Base-by-base conservation (phyloP, 2,329 filamentous ascomycete genomes). In the Myriosclerotinia duriaeana region DNA sequence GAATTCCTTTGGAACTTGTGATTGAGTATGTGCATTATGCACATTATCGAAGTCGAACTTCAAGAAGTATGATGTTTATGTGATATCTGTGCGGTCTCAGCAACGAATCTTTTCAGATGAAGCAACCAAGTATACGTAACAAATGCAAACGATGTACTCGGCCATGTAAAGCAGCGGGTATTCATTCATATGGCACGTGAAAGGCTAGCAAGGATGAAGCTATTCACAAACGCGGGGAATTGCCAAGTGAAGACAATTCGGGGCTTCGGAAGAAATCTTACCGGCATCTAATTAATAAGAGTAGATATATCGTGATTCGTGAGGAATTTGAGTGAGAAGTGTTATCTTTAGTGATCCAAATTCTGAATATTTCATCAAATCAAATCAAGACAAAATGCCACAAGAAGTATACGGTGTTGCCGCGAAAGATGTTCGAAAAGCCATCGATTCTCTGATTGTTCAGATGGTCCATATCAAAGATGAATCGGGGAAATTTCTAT, bases 391-490 rank as follows among this genome's bases (percentile, higher is more conserved):
- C 38, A 55, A 64, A 36, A 70, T 70, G 68, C 61, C 68, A 26
- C 60, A 54, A 46, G 55, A 64, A 42, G 42, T 53, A 3, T 38
- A 83, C 69, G 81, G 81, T 61, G 77, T 85, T 75, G 79, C 80
- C 68, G 77, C 81, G 26, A 76, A 75, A 69, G 78, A 83, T 66
- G 76, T 85, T 68, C 82, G 85, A 74, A 77, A 76, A 70, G 82
- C 65, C 12, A 87, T 93, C 74, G 80, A 85, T 50, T 81, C 86
- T 22, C 81, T 93, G 67, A 92, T 91, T 72, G 78, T 89, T 74
- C 90, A 91, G 74, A 82, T 94, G 53, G 83, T 93, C 76, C 90
- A 90, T 77, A 93, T 93, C 78, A 86, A 87, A 73, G 91, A 94
- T 79, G 84, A 82, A 50, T 90, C 88, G 0, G 90, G 90, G 60